Percentiles rank a stretch among this genome's conserved stretches.
Evolutionary conservation across 2,329 filamentous ascomycete genomes (phyloP).

Genomic region (Colletotrichum magnum): DNA sequence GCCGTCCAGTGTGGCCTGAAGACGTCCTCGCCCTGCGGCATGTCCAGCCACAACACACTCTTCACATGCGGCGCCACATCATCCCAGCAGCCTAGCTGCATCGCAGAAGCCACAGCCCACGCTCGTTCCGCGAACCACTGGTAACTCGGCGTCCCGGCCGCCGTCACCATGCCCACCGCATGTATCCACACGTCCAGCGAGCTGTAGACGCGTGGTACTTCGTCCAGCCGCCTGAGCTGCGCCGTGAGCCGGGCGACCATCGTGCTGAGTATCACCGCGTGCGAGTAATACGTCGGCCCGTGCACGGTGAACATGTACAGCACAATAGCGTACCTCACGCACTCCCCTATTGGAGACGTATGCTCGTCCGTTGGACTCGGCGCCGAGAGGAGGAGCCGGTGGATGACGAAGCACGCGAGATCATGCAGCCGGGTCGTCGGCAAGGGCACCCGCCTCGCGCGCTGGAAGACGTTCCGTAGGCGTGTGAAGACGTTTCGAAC

Average conservation of each 20-base stretch:
- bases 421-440: conserved; percentile 65
- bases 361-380: neutral
- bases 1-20: conserved; percentile 49
- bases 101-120: neutral
- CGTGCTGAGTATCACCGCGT: conserved; percentile 55
- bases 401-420: conserved; percentile 67
- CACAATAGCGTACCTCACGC: conserved; percentile 60
- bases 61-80: conserved; percentile 40
- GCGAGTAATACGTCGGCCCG: conserved; percentile 70
- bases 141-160: conserved; percentile 46
- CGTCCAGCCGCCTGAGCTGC: conserved; percentile 46
- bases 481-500: conserved; percentile 18
- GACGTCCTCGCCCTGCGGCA: conserved; percentile 35
- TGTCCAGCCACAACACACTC: conserved; percentile 50
- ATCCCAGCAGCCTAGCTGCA: conserved; percentile 26
- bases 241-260: conserved; percentile 51
- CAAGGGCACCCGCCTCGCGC: conserved; percentile 45
- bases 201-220: conserved; percentile 37
- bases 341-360: conserved; percentile 53
- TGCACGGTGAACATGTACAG: conserved; percentile 69
- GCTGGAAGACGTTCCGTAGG: conserved; percentile 12
- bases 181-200: conserved; percentile 59
- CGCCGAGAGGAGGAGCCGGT: conserved; percentile 57
- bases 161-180: conserved; percentile 56
- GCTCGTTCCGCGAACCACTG: conserved; percentile 50